Conservation (phyloP, 2,329 filamentous ascomycete genomes). For the Beauveria caledonica region DNA sequence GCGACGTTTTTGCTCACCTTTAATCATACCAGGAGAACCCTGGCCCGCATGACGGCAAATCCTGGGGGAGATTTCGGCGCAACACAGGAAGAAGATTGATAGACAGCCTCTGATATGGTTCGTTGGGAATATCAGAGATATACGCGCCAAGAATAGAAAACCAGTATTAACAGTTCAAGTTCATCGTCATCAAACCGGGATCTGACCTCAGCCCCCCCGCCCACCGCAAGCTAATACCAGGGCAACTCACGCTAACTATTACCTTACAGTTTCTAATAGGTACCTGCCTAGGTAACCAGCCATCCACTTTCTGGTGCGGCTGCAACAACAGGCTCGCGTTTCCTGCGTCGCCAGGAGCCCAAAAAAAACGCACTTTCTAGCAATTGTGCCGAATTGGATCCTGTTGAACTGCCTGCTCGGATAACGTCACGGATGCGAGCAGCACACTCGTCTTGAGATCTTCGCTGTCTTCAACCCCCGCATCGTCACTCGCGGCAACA, state of each 20-base stretch:
- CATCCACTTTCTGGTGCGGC: background rate
- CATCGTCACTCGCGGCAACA: slow-evolving; percentile 8
- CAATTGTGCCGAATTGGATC: background rate
- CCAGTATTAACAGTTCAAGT: background rate
- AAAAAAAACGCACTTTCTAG: background rate
- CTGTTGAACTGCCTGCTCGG: background rate
- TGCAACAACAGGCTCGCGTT: background rate
- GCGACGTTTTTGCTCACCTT: background rate
- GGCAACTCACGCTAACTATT: background rate
- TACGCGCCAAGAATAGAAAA: no score
- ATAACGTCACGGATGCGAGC: background rate
- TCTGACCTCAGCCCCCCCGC: slow-evolving; percentile 1
- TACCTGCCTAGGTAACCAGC: background rate
- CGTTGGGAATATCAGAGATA: no score
- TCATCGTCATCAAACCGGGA: background rate
- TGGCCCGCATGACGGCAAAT: no score
- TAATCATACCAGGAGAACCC: background rate
- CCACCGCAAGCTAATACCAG: background rate
- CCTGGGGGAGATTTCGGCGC: no score
- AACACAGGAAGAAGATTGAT: no score
- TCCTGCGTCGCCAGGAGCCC: background rate
- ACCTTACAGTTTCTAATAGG: background rate
- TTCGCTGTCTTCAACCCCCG: background rate
- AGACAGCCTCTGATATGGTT: no score
- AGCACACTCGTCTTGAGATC: no score